Evolutionary conservation across 768 basidiomycete genomes (phyloP), one percentile per base, ranked within the genome.

Genomic region (Lentinula lateritia): DNA sequence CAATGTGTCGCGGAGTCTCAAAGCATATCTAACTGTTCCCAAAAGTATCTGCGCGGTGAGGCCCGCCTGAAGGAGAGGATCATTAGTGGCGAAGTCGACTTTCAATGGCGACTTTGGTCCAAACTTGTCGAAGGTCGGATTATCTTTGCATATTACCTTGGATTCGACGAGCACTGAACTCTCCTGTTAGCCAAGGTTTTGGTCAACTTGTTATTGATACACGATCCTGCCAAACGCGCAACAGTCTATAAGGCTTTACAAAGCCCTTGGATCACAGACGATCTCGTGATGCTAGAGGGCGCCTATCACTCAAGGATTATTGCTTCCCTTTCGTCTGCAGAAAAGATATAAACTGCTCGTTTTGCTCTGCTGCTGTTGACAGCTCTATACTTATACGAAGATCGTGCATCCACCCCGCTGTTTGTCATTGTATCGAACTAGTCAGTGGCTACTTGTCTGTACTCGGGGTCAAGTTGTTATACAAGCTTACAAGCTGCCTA

Each of bases 61-160:
- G 73, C 80, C 45, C 75, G 79, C 57, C 81, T 91, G 48, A 92
- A 91, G 71, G 77, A 81, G 60, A 80, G 88, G 38, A 93, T 93
- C 52, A 76, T 92, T 38, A 74, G 82, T 32, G 87, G 86, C 12
- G 76, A 78, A 9, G 73, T 88, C 16, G 79, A 84, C 36, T 92
- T 89, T 67, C 75, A 75, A 18, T 71, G 76, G 23, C 66, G 75
- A 34, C 72, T 81, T 15, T 93, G 92, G 91, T 13, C 23, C 9
- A 20, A 45, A 7, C 43, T 59, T 38, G 15, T 7, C 5, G 18
- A 48, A 59, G 58, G 58, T 59, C 12, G 13, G 15, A 15, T 43
- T 28, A 28, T 3, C 28, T 28, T 32, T 42, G 5, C 2, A 34
- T 58, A 20, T 23, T 10, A 45, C 38, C 0, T 13, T 6, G 28